Conservation (phyloP, 2,329 filamentous ascomycete species). For the Talaromyces sp. region DNA sequence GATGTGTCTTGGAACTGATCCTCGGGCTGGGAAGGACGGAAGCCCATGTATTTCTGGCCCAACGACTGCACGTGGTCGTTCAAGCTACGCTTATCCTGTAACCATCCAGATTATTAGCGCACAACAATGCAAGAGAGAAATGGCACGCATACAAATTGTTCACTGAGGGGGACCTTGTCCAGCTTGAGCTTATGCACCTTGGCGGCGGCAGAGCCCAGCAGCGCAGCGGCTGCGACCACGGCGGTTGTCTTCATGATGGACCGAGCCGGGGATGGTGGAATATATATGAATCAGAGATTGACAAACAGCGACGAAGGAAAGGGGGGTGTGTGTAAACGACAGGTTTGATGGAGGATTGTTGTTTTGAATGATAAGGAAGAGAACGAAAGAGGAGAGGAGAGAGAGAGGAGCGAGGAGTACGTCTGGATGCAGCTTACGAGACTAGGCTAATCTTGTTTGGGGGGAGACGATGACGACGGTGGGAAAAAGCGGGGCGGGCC, state of each 20-base stretch:
- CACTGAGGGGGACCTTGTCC: slow-evolving; percentile 87
- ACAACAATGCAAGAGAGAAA: background rate
- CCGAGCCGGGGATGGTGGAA: slow-evolving; percentile 1
- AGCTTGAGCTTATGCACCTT: slow-evolving; percentile 95
- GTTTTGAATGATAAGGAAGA: slow-evolving; percentile 16
- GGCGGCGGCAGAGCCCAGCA: slow-evolving; percentile 78
- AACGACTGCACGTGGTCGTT: slow-evolving; percentile 76
- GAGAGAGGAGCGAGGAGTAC: slow-evolving; percentile 6
- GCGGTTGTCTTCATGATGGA: slow-evolving; percentile 76
- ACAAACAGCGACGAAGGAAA: slow-evolving; percentile 5
- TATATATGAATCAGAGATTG: background rate
- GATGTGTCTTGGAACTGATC: slow-evolving; percentile 76
- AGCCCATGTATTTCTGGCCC: slow-evolving; percentile 93
- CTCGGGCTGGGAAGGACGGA: slow-evolving; percentile 63
- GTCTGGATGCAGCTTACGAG: background rate
- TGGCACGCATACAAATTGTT: slow-evolving; percentile 73
- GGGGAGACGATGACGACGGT: background rate
- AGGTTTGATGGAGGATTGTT: slow-evolving; percentile 1
- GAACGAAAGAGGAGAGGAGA: slow-evolving; percentile 8
- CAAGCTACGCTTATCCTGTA: slow-evolving; percentile 70
- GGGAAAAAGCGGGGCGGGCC: background rate
- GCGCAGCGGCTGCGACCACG: slow-evolving; percentile 70
- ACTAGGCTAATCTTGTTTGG: background rate
- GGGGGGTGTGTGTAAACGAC: background rate
- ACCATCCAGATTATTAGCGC: slow-evolving; percentile 12